phyloP scores from a whole-genome alignment of 306 rosid species.

The apple (Malus domestica) region DNA sequence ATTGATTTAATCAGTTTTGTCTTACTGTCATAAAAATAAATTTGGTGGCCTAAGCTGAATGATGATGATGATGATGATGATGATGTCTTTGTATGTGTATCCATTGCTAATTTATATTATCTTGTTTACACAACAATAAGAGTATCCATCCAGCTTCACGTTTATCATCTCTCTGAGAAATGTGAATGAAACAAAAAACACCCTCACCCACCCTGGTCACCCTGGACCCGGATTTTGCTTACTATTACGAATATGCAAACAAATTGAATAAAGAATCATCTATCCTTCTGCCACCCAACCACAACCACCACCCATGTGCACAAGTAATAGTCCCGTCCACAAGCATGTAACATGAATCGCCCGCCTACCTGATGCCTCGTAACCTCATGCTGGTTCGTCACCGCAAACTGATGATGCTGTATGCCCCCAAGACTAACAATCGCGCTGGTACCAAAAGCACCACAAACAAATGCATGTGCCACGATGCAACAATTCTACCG shows the following conservation, averaged over 20 bases:
- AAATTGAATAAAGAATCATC: conserved; percentile 81
- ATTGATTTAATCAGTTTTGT: no score
- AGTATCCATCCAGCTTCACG: not conserved
- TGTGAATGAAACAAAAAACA: not conserved
- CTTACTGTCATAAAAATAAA: no score
- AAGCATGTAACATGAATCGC: not conserved
- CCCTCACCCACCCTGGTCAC: not conserved
- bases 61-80: no score
- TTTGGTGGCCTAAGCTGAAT: no score
- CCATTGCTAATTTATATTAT: not conserved
- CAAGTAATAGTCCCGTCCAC: conserved; percentile 5
- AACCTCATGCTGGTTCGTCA: conserved; percentile 2
- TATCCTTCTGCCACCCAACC: conserved; percentile 25
- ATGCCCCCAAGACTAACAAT: conserved; percentile 44
- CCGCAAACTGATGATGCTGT: conserved; percentile 28
- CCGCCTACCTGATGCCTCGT: not conserved
- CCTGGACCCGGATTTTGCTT: not conserved
- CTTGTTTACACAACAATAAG: not conserved
- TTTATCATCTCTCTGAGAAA: not conserved
- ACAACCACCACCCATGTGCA: conserved; percentile 10
- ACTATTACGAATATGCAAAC: not conserved
- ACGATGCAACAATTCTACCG: conserved; percentile 70
- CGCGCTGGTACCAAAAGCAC: conserved; percentile 60
- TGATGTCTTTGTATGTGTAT: not conserved
- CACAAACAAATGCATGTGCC: conserved; percentile 71